These are phyloP conservation scores for Syncephalastrum contaminatum DNA, from an alignment of 371 early-diverging fungal genomes.

Conservation along the genomic window DNA sequence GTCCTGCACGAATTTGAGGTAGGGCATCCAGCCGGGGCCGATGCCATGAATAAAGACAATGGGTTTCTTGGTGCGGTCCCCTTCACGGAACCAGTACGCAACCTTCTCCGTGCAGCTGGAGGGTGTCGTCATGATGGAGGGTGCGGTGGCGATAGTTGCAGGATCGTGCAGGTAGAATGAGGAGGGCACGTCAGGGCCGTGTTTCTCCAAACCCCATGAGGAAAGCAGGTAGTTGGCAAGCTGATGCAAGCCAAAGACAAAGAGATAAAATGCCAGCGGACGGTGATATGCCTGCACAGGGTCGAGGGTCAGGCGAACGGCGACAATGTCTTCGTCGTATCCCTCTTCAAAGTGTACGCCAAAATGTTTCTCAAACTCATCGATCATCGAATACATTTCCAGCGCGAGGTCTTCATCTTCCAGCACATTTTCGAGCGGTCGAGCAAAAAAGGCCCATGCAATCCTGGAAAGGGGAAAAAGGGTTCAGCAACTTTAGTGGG, in stretches of 20 bases:
- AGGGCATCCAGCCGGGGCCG: slow-evolving; percentile 63
- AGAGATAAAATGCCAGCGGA: slow-evolving; percentile 61
- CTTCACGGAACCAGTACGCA: slow-evolving; percentile 54
- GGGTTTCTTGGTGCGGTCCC: slow-evolving; percentile 50
- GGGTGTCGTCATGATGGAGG: neutral
- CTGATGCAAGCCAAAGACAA: slow-evolving; percentile 26
- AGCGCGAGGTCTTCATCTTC: slow-evolving; percentile 28
- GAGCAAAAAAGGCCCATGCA: slow-evolving; percentile 55
- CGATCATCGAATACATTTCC: slow-evolving; percentile 50
- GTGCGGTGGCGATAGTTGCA: neutral
- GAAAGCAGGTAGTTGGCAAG: slow-evolving; percentile 18
- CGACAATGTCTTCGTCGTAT: slow-evolving; percentile 54
- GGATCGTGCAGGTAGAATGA: slow-evolving; percentile 16
- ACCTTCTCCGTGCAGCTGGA: slow-evolving; percentile 24
- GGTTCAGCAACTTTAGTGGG: neutral
- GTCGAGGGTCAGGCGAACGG: slow-evolving; percentile 61
- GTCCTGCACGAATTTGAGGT: slow-evolving; percentile 49
- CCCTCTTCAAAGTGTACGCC: slow-evolving; percentile 49
- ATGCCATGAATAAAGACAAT: slow-evolving; percentile 77
- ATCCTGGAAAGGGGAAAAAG: slow-evolving; percentile 33
- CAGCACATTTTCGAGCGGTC: slow-evolving; percentile 40
- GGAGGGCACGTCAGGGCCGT: slow-evolving; percentile 35
- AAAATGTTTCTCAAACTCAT: slow-evolving; percentile 39
- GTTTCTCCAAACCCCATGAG: slow-evolving; percentile 34
- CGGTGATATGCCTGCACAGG: slow-evolving; percentile 66